phyloP scores from a whole-genome alignment of 2,329 filamentous ascomycete species.

The Xylaria hypoxylon region DNA sequence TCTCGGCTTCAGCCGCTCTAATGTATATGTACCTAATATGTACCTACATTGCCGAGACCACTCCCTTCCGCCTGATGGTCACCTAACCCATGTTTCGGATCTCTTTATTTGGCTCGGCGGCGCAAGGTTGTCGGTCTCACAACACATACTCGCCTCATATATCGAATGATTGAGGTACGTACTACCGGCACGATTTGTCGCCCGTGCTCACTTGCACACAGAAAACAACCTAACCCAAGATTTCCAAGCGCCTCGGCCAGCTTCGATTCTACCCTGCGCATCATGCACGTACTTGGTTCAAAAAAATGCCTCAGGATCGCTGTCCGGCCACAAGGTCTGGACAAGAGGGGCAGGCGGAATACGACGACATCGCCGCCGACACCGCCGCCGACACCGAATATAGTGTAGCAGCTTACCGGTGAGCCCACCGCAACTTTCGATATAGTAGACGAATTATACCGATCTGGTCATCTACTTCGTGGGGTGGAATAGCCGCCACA shows the following conservation, averaged over 20 bases:
- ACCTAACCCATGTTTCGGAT: constrained; percentile 28
- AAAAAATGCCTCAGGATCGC: not conserved
- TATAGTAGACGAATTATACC: not conserved
- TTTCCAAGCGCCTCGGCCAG: not conserved
- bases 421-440: not conserved
- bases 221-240: not conserved
- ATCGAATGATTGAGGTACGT: not conserved
- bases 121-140: not conserved
- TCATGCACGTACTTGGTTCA: not conserved
- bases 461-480: not conserved
- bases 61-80: constrained; percentile 1
- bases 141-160: not conserved
- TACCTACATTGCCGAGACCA: constrained; percentile 20
- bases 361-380: not conserved
- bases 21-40: constrained; percentile 3
- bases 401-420: not conserved
- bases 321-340: not conserved
- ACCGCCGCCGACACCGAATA: not conserved
- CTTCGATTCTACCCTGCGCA: not conserved
- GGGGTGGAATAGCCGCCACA: constrained; percentile 8
- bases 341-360: not conserved
- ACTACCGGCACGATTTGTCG: not conserved
- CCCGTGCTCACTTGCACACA: not conserved
- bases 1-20: constrained; percentile 21
- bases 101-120: not conserved